phyloP scores from a whole-genome alignment of 2,329 filamentous ascomycete species.

The Exutisphaerella laricina region DNA sequence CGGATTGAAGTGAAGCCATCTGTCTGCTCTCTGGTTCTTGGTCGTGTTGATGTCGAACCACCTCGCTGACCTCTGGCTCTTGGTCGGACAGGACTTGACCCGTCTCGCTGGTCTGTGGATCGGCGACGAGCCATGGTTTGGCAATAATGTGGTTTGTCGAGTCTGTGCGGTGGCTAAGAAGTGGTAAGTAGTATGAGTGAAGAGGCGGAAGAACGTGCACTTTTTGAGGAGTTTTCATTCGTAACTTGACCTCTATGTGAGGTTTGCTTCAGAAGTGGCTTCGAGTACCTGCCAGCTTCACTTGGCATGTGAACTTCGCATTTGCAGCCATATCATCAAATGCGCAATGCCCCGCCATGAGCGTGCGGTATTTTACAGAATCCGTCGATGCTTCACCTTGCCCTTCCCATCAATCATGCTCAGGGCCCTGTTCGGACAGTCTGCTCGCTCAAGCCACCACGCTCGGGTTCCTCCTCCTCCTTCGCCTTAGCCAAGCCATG shows the following conservation, averaged over 20 bases:
- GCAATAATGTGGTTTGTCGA: too few species aligned
- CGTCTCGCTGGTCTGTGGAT: too few species aligned
- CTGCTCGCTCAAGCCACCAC: slow-evolving; percentile 10
- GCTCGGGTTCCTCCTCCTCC: slow-evolving; percentile 40
- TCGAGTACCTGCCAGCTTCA: slow-evolving; percentile 4
- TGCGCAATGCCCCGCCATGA: background rate
- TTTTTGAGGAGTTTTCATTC: slow-evolving; percentile 1
- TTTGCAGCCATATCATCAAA: background rate
- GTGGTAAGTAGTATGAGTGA: too few species aligned
- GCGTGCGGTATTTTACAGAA: slow-evolving; percentile 2
- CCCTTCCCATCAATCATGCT: background rate
- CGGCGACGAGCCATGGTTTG: background rate
- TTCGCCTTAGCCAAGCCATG: slow-evolving; percentile 90
- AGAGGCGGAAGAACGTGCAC: too few species aligned
- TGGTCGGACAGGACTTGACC: too few species aligned
- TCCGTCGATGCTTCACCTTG: background rate
- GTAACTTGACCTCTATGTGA: background rate
- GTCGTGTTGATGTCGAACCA: background rate
- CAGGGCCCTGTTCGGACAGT: slow-evolving; percentile 6
- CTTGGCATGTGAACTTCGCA: slow-evolving; percentile 1
- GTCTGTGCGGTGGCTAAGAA: too few species aligned
- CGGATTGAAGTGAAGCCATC: background rate
- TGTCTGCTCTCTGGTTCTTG: background rate
- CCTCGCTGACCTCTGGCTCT: too few species aligned
- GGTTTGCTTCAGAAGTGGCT: background rate